phyloP scores from a whole-genome alignment of 768 basidiomycete genomes.

The Exsudoporus frostii region DNA sequence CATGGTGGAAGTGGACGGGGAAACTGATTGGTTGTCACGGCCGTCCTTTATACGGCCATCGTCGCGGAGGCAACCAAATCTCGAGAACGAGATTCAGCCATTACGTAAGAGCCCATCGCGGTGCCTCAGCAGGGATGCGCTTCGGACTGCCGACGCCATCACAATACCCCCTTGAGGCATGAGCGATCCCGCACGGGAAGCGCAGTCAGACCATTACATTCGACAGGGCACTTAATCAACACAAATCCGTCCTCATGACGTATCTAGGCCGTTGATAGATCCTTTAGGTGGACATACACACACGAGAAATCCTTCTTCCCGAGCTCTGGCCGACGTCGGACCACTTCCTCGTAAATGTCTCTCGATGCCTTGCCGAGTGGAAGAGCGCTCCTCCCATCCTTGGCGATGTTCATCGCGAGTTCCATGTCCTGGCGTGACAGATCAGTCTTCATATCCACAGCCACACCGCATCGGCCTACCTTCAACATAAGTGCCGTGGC shows the following conservation, averaged over 20 bases:
- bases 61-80: constrained; percentile 26
- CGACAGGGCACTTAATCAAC: too few species aligned
- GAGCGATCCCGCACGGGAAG: too few species aligned
- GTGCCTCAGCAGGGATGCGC: too few species aligned
- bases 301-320: constrained; percentile 76
- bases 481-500: constrained; percentile 82
- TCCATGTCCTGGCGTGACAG: constrained; percentile 67
- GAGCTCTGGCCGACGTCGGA: constrained; percentile 55
- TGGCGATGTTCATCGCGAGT: constrained; percentile 66
- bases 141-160: too few species aligned
- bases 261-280: constrained; percentile 2
- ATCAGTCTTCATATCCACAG: constrained; percentile 3
- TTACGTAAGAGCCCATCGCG: too few species aligned
- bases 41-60: constrained; percentile 24
- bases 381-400: constrained; percentile 45
- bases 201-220: too few species aligned
- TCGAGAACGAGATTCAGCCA: constrained; percentile 1
- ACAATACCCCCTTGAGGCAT: too few species aligned
- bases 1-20: constrained; percentile 29
- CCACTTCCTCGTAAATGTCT: constrained; percentile 55
- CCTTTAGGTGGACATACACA: constrained; percentile 64
- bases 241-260: not conserved
- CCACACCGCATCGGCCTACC: constrained; percentile 36
- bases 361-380: constrained; percentile 67
- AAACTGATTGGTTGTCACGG: constrained; percentile 22